phyloP scores from a whole-genome alignment of 2,329 filamentous ascomycete genomes.

The Hymenotorrendiella dingleyae region DNA sequence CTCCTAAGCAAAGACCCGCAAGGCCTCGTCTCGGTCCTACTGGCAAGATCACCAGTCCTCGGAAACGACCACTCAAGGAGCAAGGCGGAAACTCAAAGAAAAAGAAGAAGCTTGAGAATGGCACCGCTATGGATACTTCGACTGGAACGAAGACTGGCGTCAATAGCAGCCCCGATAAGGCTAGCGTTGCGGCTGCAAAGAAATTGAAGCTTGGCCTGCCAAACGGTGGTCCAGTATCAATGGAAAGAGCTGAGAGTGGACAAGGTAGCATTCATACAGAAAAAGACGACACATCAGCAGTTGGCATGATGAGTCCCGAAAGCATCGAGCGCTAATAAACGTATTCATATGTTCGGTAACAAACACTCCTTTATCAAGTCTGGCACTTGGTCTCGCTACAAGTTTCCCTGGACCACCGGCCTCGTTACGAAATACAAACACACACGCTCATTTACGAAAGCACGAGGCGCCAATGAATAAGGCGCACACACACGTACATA shows the following conservation, averaged over 20 bases:
- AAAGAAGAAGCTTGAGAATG: constrained; percentile 70
- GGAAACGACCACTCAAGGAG: constrained; percentile 76
- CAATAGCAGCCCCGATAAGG: constrained; percentile 35
- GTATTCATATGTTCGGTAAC: neutral
- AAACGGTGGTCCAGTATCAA: constrained; percentile 34
- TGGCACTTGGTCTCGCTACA: neutral
- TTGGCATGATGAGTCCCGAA: constrained; percentile 80
- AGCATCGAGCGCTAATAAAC: constrained; percentile 39
- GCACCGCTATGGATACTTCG: constrained; percentile 30
- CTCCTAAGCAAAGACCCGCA: constrained; percentile 73
- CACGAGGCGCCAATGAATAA: too few species aligned
- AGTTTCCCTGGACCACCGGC: neutral
- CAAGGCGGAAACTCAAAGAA: constrained; percentile 81
- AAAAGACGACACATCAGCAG: constrained; percentile 61
- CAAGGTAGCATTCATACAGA: constrained; percentile 52
- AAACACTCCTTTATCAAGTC: neutral
- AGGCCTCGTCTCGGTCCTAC: constrained; percentile 60
- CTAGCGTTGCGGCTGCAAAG: constrained; percentile 41
- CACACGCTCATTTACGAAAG: neutral
- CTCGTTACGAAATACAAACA: neutral
- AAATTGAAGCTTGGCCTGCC: constrained; percentile 40
- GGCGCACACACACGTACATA: neutral
- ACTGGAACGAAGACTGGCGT: constrained; percentile 26
- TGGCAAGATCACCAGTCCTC: constrained; percentile 79
- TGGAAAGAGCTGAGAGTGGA: constrained; percentile 54